Base-by-base conservation (phyloP, 805 yeast genomes). In the Monosporozyma solicola region DNA sequence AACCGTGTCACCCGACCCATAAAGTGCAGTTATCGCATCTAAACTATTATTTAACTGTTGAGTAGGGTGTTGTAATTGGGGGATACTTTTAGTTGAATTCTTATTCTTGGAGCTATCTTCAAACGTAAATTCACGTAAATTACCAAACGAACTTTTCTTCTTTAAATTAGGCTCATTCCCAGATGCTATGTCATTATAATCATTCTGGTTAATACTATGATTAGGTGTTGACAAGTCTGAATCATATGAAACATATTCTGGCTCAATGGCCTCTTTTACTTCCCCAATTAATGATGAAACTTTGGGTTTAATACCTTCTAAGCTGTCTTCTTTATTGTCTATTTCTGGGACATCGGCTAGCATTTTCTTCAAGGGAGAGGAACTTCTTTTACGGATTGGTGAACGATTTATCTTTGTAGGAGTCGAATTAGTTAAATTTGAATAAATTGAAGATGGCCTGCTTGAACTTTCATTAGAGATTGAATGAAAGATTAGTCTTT, bases 101-200 rank as follows among this genome's bases (percentile, higher is more conserved):
- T 10, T 22, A 13, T 43, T 24, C 11, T 43, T 43, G 25, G 31
- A 7, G 29, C 9, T 13, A 43, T 43, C 54, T 49, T 68, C 76
- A 50, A 70, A 71, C 22, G 72, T 70, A 55, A 72, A 72, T 56
- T 71, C 73, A 57, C 85, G 69, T 48, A 84, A 66, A 58, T 83
- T 76, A 13, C 68, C 67, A 46, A 74, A 69, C 0, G 79, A 82
- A 8, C 66, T 66, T 61, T 82, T 83, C 65, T 82, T 83, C 53
- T 64, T 69, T 56, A 77, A 69, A 52, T 74, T 29, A 25, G 35
- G 48, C 10, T 11, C 46, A 46, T 41, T 3, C 33, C 24, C 9
- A 22, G 20, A 32, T 32, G 33, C 15, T 31, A 7, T 13, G 16
- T 7, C 9, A 9, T 11, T 27, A 29, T 16, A 25, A 5, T 11